Conservation (phyloP, 176 grass and related monocot genomes). For the Alopecurus myosuroides region DNA sequence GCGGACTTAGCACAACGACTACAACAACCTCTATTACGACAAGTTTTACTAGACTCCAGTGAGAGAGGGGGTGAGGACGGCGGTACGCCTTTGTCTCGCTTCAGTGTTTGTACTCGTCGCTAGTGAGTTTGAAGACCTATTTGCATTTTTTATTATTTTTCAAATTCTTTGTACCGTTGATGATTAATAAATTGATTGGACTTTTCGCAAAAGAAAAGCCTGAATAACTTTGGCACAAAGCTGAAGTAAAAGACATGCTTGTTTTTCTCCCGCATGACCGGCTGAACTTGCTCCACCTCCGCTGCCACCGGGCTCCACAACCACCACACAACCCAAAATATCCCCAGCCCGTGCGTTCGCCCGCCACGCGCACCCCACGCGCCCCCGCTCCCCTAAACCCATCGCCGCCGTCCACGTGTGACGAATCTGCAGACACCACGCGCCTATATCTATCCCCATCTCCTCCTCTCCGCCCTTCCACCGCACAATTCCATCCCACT, state of each 20-base stretch:
- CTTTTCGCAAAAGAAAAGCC: neutral
- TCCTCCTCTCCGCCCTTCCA: neutral
- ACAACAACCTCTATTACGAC: no score
- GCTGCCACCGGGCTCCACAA: conserved; percentile 12
- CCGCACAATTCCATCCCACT: neutral
- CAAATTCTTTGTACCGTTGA: no score
- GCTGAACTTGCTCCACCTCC: neutral
- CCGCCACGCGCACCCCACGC: conserved; percentile 45
- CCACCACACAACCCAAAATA: neutral
- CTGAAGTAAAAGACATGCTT: neutral
- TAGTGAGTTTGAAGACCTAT: no score
- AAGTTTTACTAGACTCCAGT: no score
- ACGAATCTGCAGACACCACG: neutral
- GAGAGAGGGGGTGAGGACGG: no score
- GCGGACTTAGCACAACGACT: no score
- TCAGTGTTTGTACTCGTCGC: no score
- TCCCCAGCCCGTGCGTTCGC: neutral
- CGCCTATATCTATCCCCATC: conserved; percentile 37
- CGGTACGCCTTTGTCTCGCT: no score
- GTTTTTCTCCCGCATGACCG: neutral
- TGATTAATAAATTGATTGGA: no score
- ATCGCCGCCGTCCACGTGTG: conserved; percentile 36
- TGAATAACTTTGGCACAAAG: neutral
- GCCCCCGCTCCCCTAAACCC: neutral
- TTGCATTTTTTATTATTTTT: no score